Evolutionary conservation across 192 early-diverging fungal species (phyloP).

Genomic region (Backusella sp.): DNA sequence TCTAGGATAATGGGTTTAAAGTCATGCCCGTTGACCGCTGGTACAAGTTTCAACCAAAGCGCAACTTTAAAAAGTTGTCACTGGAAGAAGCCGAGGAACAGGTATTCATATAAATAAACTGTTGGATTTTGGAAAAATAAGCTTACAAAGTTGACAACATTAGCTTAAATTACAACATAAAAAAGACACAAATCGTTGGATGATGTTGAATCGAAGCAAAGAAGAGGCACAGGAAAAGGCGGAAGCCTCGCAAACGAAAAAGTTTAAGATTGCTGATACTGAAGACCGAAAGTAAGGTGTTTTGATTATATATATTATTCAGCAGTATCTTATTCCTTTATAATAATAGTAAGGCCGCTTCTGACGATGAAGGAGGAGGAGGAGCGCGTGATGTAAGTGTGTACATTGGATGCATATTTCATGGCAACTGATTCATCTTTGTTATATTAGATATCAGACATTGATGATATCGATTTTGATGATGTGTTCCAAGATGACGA

Average conservation of each 20-base stretch:
- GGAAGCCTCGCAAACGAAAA: conserved; percentile 2
- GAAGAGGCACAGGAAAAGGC: conserved; percentile 37
- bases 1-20: conserved; percentile 69
- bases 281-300: conserved; percentile 27
- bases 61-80: conserved; percentile 61
- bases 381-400: neutral
- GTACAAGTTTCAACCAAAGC: conserved; percentile 75
- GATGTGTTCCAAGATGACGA: conserved; percentile 83
- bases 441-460: conserved; percentile 41
- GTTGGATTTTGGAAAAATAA: neutral
- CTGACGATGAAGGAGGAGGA: conserved; percentile 12
- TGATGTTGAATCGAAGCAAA: conserved; percentile 49
- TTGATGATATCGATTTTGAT: conserved; percentile 77
- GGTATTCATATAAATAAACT: conserved; percentile 29
- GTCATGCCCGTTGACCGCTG: conserved; percentile 72
- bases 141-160: no score
- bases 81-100: conserved; percentile 79
- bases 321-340: neutral
- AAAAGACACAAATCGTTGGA: conserved; percentile 45
- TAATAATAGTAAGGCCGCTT: neutral
- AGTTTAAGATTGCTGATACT: conserved; percentile 44
- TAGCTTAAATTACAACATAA: conserved; percentile 48
- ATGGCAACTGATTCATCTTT: neutral
- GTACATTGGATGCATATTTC: neutral
- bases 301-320: no score